phyloP scores from a whole-genome alignment of 2,329 filamentous ascomycete species.

The Fusarium sterilihyphosum region DNA sequence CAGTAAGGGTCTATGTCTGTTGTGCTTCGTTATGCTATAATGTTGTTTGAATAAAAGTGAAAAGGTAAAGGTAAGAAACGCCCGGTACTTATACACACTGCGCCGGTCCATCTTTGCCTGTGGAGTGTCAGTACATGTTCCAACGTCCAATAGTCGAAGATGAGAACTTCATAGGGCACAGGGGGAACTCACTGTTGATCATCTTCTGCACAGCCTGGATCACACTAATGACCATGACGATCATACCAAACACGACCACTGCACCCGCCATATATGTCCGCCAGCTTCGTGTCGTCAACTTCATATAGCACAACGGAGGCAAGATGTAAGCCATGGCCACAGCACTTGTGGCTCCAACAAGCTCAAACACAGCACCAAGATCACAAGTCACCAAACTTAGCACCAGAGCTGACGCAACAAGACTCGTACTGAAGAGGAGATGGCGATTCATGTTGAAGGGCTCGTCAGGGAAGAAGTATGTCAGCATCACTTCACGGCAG shows the following conservation, averaged over 20 bases:
- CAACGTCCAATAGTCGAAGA: no score
- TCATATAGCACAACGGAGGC: conserved; percentile 94
- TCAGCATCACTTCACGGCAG: conserved; percentile 94
- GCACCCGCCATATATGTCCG: conserved; percentile 77
- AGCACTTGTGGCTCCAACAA: conserved; percentile 94
- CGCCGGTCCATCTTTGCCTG: conserved; percentile 42
- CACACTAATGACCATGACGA: conserved; percentile 84
- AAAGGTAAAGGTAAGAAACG: not conserved
- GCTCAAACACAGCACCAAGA: conserved; percentile 91
- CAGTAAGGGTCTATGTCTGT: conserved; percentile 30
- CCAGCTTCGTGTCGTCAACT: conserved; percentile 81
- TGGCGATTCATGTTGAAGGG: conserved; percentile 87
- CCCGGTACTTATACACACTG: conserved; percentile 33
- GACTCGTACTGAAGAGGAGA: conserved; percentile 82
- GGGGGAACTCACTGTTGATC: conserved; percentile 52
- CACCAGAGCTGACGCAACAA: conserved; percentile 82
- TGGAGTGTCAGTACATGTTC: conserved; percentile 23
- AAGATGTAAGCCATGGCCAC: conserved; percentile 95
- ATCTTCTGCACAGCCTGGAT: conserved; percentile 79
- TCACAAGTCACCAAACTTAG: conserved; percentile 90
- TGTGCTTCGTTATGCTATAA: conserved; percentile 19
- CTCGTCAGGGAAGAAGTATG: conserved; percentile 76
- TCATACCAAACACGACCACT: conserved; percentile 79
- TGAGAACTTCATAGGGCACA: not conserved
- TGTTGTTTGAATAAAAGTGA: conserved; percentile 10